A percentile compares a stretch with the other conserved stretches of the same genome.
Conservation (phyloP, 2,329 filamentous ascomycete species). For the Epichloe gansuensis region DNA sequence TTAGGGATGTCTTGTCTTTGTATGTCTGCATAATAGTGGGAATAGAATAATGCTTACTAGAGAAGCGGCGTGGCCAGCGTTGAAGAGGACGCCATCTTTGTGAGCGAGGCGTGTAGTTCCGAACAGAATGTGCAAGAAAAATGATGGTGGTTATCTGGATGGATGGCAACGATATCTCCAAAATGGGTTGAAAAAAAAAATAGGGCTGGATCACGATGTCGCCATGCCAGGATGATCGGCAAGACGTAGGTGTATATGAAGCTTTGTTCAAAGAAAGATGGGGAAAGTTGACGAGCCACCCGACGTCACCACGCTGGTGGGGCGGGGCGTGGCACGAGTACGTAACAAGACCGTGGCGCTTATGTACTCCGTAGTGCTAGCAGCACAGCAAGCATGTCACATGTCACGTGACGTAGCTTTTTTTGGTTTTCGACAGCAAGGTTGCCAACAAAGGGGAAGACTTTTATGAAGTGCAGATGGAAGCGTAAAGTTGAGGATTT, state of each 20-base stretch:
- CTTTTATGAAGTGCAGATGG: background rate
- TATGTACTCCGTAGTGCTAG: background rate
- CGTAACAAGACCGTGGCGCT: background rate
- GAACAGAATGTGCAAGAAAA: background rate
- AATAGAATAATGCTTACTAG: slow-evolving; percentile 38
- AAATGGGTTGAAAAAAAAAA: background rate
- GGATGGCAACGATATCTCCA: background rate
- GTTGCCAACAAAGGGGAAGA: background rate
- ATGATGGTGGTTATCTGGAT: background rate
- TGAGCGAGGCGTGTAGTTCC: background rate
- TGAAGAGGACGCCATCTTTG: slow-evolving; percentile 61
- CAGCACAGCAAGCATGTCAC: no score
- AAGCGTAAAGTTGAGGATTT: background rate
- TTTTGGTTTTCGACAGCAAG: background rate
- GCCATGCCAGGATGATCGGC: background rate
- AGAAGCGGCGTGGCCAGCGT: slow-evolving; percentile 54
- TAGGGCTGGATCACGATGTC: background rate
- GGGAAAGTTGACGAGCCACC: background rate
- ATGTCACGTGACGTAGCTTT: background rate
- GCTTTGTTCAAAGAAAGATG: background rate
- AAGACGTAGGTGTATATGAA: background rate
- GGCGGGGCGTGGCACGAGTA: background rate
- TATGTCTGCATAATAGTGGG: background rate
- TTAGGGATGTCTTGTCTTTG: background rate
- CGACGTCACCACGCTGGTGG: slow-evolving; percentile 2